phyloP scores from a whole-genome alignment of 352 stramenopile genomes.

The Phytophthora ohioensis region DNA sequence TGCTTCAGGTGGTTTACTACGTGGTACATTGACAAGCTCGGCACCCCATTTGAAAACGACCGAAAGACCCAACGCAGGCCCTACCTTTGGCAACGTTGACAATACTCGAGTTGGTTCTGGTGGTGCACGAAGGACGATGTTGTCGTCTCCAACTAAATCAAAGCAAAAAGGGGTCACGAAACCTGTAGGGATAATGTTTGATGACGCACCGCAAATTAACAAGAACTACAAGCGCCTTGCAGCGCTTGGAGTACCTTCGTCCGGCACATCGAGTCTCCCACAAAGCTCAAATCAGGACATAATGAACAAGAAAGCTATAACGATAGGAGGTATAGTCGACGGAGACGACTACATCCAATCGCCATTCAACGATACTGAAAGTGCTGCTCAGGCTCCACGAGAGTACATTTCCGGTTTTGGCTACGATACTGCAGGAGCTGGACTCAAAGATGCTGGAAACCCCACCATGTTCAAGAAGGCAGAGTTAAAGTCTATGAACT shows the following conservation, averaged over 20 bases:
- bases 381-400: neutral
- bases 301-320: too few species aligned
- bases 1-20: neutral
- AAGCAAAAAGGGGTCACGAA: slow-evolving; percentile 20
- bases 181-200: slow-evolving; percentile 13
- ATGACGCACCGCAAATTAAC: slow-evolving; percentile 6
- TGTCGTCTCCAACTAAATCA: slow-evolving; percentile 19
- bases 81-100: slow-evolving; percentile 13
- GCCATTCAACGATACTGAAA: neutral
- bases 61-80: neutral
- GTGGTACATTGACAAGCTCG: slow-evolving; percentile 8
- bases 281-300: too few species aligned
- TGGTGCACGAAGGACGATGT: slow-evolving; percentile 3
- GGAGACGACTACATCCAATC: neutral
- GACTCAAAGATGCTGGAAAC: neutral
- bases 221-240: slow-evolving; percentile 15
- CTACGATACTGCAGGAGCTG: slow-evolving; percentile 8
- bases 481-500: slow-evolving; percentile 6
- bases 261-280: neutral
- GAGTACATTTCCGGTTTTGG: slow-evolving; percentile 32
- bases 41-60: slow-evolving; percentile 15
- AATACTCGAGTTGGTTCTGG: slow-evolving; percentile 7
- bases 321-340: too few species aligned
- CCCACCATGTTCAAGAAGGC: slow-evolving; percentile 1
- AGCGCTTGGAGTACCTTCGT: slow-evolving; percentile 11